Conservation (phyloP, 306 rosid genomes). For the Casuarina glauca region DNA sequence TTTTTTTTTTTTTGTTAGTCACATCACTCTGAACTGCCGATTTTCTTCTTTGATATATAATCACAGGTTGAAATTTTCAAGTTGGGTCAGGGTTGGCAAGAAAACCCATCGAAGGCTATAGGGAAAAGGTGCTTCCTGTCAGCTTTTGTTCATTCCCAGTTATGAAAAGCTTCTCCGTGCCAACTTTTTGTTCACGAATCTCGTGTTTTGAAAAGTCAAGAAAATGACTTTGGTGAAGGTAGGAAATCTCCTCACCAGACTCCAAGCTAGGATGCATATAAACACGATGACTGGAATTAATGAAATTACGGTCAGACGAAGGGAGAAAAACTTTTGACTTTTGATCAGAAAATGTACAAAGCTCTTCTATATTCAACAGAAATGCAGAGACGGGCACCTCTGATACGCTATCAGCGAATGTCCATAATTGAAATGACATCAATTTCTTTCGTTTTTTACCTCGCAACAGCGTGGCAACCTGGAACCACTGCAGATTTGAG, state of each 20-base stretch:
- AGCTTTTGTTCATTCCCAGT: slow-evolving; percentile 36
- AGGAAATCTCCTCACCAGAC: neutral
- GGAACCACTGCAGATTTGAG: neutral
- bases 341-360: neutral
- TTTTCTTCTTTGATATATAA: neutral
- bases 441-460: neutral
- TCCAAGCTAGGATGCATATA: neutral
- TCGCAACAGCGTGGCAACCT: neutral
- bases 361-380: neutral
- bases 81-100: slow-evolving; percentile 67
- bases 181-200: neutral
- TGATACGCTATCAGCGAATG: neutral
- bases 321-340: neutral
- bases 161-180: neutral
- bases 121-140: slow-evolving; percentile 67
- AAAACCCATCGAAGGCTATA: slow-evolving; percentile 23
- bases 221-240: no score
- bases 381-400: neutral
- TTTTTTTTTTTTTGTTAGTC: neutral
- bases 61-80: slow-evolving; percentile 71
- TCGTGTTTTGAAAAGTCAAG: no score
- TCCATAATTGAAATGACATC: neutral
- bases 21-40: neutral
- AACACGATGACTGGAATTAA: neutral
- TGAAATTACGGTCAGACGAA: neutral